Evolutionary conservation across 1,139 yeast species (phyloP), one percentile per base, ranked within the genome.

Genomic region (Pichia sp.): DNA sequence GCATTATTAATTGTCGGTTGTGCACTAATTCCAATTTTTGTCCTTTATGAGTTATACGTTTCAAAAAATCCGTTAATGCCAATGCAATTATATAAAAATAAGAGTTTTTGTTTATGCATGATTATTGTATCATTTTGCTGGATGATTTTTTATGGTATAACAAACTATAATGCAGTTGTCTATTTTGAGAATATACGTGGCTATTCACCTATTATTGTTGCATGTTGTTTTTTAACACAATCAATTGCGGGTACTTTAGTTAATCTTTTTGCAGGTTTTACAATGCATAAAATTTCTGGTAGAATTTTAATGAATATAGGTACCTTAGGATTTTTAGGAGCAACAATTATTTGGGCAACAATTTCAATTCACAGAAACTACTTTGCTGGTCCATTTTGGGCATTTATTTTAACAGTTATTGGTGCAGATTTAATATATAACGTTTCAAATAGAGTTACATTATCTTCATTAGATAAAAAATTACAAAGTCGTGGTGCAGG

Each of bases 381-480:
- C 46, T 70, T 72, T 61, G 55, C 65, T 2, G 65, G 70, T 6
- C 69, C 73, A 14, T 69, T 70, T 43, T 68, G 69, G 49, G 64
- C 70, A 1, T 60, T 64, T 34, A 45, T 59, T 20, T 50, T 66
- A 16, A 53, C 63, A 0, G 72, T 67, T 28, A 38, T 69, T n/a
- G 75, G 74, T 1, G 73, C 72, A 0, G 75, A 70, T 49, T 47
- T 69, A 11, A 58, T 65, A 13, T 69, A 68, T 49, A 70, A 70
- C 47, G 68, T 70, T 16, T 60, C 65, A 22, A 69, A 67, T 42
- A 54, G 69, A 50, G 63, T 65, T 31, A 59, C 72, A 1, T 54
- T 69, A 24, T 61, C 67, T 4, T 59, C 70, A 0, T 71, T 69
- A 14, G 62, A 63, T 27, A 55, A 53, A 31, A 46, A 56, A 5